Conservation (phyloP, 805 yeast genomes). For the Hanseniaspora taiwanica region DNA sequence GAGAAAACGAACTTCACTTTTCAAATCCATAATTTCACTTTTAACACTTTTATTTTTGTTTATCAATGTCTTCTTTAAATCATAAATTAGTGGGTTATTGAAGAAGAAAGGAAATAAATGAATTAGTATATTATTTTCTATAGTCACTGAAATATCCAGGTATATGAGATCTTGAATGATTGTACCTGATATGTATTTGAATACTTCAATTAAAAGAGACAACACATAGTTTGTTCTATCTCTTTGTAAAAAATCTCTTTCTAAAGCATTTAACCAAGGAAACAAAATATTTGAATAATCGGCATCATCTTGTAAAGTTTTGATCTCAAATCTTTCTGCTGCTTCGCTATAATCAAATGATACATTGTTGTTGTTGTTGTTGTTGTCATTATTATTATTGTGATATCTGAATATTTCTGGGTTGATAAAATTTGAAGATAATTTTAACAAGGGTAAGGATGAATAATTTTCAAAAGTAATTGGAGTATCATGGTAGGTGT, state of each 20-base stretch:
- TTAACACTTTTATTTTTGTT: neutral
- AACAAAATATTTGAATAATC: constrained; percentile 10
- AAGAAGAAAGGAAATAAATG: neutral
- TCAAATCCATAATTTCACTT: neutral
- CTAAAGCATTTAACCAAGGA: constrained; percentile 21
- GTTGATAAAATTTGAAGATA: neutral
- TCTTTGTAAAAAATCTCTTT: constrained; percentile 14
- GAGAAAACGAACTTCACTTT: neutral
- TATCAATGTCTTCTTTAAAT: neutral
- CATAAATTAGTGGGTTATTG: neutral
- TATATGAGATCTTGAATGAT: constrained; percentile 20
- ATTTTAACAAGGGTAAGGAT: neutral
- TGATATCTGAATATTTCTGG: neutral
- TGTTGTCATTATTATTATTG: neutral
- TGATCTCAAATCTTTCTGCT: neutral
- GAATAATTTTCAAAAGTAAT: neutral
- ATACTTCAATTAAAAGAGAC: constrained; percentile 21
- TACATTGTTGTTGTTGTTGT: too few relatives aligned
- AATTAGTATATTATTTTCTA: neutral
- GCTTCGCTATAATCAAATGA: neutral
- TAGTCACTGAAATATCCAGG: constrained; percentile 2
- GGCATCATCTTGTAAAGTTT: neutral
- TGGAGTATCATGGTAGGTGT: neutral
- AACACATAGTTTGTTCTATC: constrained; percentile 23
- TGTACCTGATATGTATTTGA: constrained; percentile 19